Evolutionary conservation across 2,329 filamentous ascomycete species (phyloP).

Genomic region (Monilinia vaccinii-corymbosi): DNA sequence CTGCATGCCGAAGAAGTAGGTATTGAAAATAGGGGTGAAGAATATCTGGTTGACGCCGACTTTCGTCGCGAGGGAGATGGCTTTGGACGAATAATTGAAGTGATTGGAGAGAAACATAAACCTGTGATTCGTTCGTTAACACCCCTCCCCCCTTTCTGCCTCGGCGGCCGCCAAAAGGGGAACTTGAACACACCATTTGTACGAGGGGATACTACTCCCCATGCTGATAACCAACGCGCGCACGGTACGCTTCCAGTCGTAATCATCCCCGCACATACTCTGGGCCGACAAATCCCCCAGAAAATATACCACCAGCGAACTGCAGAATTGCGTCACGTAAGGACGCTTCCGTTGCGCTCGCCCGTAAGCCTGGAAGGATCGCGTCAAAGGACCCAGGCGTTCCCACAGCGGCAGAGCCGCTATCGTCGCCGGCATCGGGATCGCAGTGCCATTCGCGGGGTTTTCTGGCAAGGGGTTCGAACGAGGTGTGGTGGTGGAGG

Average conservation of each 20-base stretch:
- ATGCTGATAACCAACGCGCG: constrained; percentile 68
- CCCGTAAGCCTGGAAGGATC: constrained; percentile 50
- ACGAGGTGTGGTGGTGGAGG: constrained; percentile 8
- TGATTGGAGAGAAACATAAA: constrained; percentile 69
- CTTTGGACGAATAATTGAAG: constrained; percentile 75
- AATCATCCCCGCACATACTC: constrained; percentile 50
- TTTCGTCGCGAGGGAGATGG: constrained; percentile 64
- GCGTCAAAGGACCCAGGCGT: constrained; percentile 48
- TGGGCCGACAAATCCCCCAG: constrained; percentile 72
- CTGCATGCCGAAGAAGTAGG: constrained; percentile 76
- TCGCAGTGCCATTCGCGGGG: constrained; percentile 26
- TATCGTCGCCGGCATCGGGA: constrained; percentile 37
- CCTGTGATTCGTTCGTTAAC: constrained; percentile 31
- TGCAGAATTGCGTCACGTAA: constrained; percentile 70
- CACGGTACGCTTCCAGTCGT: constrained; percentile 60
- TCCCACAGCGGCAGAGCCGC: constrained; percentile 40
- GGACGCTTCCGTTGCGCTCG: constrained; percentile 63
- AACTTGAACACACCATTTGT: constrained; percentile 69
- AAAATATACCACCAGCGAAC: constrained; percentile 69
- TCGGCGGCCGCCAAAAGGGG: neutral
- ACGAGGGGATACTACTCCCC: constrained; percentile 65
- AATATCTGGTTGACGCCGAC: constrained; percentile 69
- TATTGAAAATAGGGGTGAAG: constrained; percentile 78
- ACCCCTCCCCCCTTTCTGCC: neutral
- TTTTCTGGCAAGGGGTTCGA: constrained; percentile 14